These are phyloP conservation scores for Backusella liffmaniae DNA, from an alignment of 192 early-diverging fungal genomes.

Conservation along the genomic window DNA sequence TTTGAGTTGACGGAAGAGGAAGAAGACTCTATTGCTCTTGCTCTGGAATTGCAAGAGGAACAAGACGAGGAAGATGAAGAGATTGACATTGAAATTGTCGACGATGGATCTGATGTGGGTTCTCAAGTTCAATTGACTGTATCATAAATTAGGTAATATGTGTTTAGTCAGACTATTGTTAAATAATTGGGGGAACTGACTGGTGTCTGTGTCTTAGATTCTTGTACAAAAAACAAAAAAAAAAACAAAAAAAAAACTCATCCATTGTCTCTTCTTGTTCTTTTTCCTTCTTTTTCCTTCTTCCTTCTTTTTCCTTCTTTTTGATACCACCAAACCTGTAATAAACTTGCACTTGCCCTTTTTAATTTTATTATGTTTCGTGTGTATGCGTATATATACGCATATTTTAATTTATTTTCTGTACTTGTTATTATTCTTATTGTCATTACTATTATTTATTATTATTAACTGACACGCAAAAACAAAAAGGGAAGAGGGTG, in stretches of 20 bases:
- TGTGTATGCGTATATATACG: too few species aligned
- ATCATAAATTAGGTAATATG: not conserved
- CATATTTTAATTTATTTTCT: too few species aligned
- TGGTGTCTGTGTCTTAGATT: too few species aligned
- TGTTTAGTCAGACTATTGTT: too few species aligned
- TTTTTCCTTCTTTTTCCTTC: not conserved
- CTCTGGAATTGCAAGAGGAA: constrained; percentile 22
- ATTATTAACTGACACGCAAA: not conserved
- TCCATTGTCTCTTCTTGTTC: not conserved
- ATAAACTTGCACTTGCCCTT: not conserved
- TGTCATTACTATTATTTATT: not conserved
- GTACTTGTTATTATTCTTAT: not conserved
- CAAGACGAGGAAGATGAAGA: constrained; percentile 21
- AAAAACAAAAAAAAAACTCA: too few species aligned
- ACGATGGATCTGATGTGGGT: constrained; percentile 8
- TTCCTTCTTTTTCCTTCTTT: not conserved
- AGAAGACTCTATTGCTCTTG: constrained; percentile 29
- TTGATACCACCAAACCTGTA: too few species aligned
- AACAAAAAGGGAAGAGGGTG: too few species aligned
- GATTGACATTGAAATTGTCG: not conserved
- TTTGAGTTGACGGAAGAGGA: constrained; percentile 24
- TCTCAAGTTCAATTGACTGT: not conserved
- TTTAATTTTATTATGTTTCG: not conserved
- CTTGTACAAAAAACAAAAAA: too few species aligned
- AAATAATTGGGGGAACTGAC: too few species aligned